Conservation (phyloP, 352 stramenopile genomes). For the Nannochloropsis limnetica region DNA sequence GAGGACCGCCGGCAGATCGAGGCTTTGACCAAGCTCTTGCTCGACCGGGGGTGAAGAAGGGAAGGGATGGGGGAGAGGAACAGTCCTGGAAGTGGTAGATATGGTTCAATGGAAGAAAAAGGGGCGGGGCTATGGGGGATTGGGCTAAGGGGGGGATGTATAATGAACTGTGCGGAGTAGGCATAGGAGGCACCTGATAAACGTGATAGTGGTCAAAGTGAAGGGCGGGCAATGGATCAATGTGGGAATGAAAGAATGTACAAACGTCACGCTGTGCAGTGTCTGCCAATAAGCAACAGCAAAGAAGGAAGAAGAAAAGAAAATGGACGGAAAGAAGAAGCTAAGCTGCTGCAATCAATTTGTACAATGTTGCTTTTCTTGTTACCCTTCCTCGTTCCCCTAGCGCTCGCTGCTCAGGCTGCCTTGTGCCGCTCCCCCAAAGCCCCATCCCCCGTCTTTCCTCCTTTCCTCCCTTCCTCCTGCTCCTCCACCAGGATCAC, state of each 20-base stretch:
- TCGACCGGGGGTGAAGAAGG: neutral
- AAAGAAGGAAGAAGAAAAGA: neutral
- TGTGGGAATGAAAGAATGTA: neutral
- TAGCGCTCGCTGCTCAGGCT: neutral
- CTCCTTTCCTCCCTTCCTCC: neutral
- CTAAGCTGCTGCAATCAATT: neutral
- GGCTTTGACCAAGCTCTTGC: neutral
- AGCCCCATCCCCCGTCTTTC: neutral
- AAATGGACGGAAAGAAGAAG: neutral
- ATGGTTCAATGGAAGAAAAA: neutral
- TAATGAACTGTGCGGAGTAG: neutral
- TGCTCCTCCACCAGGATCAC: neutral
- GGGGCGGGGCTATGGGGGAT: neutral
- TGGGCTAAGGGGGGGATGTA: neutral
- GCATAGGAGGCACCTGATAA: neutral
- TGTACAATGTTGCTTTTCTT: neutral
- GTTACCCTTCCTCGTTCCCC: neutral
- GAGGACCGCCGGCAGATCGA: slow-evolving; percentile 10
- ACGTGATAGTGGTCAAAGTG: neutral
- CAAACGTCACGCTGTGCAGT: neutral
- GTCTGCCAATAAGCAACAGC: neutral
- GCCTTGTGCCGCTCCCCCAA: neutral
- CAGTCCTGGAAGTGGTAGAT: neutral
- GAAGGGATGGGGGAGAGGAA: neutral
- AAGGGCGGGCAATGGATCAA: neutral